Conservation (phyloP, 495 filamentous ascomycete genomes). For the Chaetomium tenue region DNA sequence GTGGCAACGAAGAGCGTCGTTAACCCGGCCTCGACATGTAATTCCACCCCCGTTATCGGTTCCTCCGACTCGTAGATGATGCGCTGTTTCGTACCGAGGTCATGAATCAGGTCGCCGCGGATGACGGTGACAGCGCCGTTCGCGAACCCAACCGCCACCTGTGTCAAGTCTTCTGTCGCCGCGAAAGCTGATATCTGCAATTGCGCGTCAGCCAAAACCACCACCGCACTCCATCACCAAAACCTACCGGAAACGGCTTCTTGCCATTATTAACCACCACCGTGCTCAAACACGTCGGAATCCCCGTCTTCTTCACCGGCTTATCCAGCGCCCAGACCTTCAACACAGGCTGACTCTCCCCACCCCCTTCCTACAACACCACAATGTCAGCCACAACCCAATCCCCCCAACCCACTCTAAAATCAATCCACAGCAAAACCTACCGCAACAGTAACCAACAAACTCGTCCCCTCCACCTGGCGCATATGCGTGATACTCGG, state of each 20-base stretch:
- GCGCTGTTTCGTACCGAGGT: conserved; percentile 91
- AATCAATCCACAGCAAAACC: background rate
- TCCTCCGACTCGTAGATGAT: conserved; percentile 97
- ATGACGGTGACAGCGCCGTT: conserved; percentile 94
- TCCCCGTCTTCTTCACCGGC: conserved; percentile 86
- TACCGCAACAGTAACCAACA: conserved; percentile 79
- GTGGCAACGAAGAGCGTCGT: conserved; percentile 90
- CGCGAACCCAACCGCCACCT: conserved; percentile 91
- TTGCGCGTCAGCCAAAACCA: conserved; percentile 14
- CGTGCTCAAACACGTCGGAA: conserved; percentile 80
- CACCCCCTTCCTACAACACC: conserved; percentile 1
- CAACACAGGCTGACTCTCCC: conserved; percentile 65
- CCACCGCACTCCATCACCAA: background rate
- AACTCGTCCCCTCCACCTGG: conserved; percentile 82
- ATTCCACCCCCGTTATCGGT: conserved; percentile 85
- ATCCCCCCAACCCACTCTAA: background rate
- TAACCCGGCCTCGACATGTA: conserved; percentile 59
- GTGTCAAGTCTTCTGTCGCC: conserved; percentile 78
- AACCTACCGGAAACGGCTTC: conserved; percentile 81
- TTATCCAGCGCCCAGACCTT: conserved; percentile 98
- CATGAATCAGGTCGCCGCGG: conserved; percentile 90
- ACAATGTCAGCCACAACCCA: conserved; percentile 16
- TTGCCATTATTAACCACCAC: conserved; percentile 85
- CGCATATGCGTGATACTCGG: conserved; percentile 84
- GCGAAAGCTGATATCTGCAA: conserved; percentile 83